These are phyloP conservation scores for Pleurotus ostreatus DNA, from an alignment of 768 basidiomycete species.

Conservation along the genomic window DNA sequence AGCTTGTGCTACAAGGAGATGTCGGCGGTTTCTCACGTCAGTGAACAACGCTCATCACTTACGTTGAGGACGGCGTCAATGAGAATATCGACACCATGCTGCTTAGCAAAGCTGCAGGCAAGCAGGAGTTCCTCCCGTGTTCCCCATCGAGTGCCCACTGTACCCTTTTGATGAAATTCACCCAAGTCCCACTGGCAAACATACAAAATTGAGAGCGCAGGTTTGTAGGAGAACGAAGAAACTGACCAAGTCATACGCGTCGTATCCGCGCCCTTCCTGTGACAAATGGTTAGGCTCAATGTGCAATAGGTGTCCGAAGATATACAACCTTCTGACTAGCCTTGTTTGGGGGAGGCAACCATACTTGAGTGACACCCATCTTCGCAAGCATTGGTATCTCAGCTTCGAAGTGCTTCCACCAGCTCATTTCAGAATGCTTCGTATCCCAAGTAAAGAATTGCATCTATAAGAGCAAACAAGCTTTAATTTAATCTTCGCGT, in stretches of 20 bases:
- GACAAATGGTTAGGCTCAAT: constrained; percentile 1
- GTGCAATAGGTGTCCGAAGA: neutral
- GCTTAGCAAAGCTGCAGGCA: constrained; percentile 65
- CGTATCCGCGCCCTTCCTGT: constrained; percentile 74
- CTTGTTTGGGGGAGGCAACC: constrained; percentile 84
- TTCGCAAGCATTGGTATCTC: constrained; percentile 60
- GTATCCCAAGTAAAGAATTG: constrained; percentile 88
- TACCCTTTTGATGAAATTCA: constrained; percentile 77
- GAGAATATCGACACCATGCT: constrained; percentile 67
- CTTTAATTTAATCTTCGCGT: too few species aligned
- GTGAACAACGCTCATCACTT: constrained; percentile 12
- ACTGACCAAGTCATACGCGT: constrained; percentile 79
- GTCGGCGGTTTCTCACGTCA: too few species aligned
- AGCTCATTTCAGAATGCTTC: constrained; percentile 51
- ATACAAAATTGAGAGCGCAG: neutral
- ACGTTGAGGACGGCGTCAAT: constrained; percentile 92
- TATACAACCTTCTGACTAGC: constrained; percentile 54
- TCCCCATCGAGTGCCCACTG: constrained; percentile 79
- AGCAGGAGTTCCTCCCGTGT: constrained; percentile 72
- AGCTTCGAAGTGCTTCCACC: constrained; percentile 75
- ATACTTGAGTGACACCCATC: constrained; percentile 75
- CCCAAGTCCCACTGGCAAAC: constrained; percentile 75
- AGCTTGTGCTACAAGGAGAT: constrained; percentile 60
- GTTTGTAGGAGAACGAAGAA: neutral
- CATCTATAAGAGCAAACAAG: constrained; percentile 32